Conservation (phyloP, 345 rosid species). For the Cardamine resedifolia region DNA sequence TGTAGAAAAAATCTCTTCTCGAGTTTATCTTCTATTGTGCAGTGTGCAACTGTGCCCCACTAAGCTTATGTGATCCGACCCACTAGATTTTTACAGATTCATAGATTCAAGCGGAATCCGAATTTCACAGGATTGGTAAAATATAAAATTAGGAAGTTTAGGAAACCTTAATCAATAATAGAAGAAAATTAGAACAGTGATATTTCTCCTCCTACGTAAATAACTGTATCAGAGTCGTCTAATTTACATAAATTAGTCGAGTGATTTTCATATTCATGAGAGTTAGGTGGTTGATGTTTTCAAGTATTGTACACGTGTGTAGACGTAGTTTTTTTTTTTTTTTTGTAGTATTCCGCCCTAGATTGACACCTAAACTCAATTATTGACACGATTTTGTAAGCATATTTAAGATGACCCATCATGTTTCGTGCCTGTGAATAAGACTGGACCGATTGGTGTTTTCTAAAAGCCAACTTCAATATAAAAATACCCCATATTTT, state of each 20-base stretch:
- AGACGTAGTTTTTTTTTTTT: neutral
- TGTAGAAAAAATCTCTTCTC: neutral
- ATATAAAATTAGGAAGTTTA: neutral
- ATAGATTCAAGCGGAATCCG: neutral
- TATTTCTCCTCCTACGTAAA: neutral
- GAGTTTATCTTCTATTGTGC: neutral
- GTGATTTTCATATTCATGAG: conserved; percentile 8
- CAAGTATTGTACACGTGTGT: neutral
- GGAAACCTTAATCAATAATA: neutral
- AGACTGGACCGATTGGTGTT: neutral
- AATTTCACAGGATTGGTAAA: neutral
- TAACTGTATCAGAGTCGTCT: neutral
- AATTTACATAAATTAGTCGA: neutral
- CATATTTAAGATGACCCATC: neutral
- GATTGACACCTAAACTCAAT: conserved; percentile 23
- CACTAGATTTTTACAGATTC: neutral
- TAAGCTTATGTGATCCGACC: neutral
- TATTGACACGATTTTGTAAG: conserved; percentile 14
- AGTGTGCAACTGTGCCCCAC: too few species aligned
- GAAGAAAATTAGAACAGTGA: neutral
- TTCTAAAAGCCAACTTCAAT: conserved; percentile 5
- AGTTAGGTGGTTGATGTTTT: conserved; percentile 13
- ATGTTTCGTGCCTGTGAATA: neutral
- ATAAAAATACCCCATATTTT: neutral
- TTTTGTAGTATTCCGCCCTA: neutral